Conservation (phyloP, 805 yeast species). For the Barnettozyma californica region DNA sequence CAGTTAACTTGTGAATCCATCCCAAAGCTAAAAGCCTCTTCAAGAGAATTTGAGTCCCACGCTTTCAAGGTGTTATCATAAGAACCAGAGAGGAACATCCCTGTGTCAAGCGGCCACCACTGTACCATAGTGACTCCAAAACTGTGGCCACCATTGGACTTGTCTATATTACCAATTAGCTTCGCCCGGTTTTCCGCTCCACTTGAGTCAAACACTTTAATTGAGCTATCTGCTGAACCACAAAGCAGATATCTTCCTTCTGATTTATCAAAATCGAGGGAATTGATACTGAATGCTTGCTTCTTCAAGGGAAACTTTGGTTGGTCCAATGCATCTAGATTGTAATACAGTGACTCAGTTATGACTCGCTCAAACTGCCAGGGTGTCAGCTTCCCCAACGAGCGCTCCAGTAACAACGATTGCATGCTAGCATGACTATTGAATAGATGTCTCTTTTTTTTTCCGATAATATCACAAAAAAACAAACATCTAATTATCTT, state of each 20-base stretch:
- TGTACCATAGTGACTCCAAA: constrained; percentile 68
- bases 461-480: background rate
- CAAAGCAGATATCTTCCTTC: constrained; percentile 48
- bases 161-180: constrained; percentile 19
- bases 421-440: constrained; percentile 5
- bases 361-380: constrained; percentile 13
- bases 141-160: constrained; percentile 42
- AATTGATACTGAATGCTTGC: constrained; percentile 40
- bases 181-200: constrained; percentile 1
- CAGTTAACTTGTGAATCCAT: constrained; percentile 59
- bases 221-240: constrained; percentile 68
- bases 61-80: constrained; percentile 71
- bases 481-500: background rate
- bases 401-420: constrained; percentile 12
- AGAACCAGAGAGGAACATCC: constrained; percentile 78
- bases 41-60: constrained; percentile 71
- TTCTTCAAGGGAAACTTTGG: constrained; percentile 20
- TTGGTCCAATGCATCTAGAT: constrained; percentile 14
- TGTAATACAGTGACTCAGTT: constrained; percentile 24
- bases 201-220: constrained; percentile 56
- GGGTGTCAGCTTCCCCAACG: constrained; percentile 7
- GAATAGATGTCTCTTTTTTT: no score
- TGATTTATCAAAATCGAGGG: constrained; percentile 49
- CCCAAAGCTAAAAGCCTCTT: constrained; percentile 62
- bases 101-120: constrained; percentile 91